These are phyloP conservation scores for Amyloporia xantha DNA, from an alignment of 768 basidiomycete species.

Conservation along the genomic window DNA sequence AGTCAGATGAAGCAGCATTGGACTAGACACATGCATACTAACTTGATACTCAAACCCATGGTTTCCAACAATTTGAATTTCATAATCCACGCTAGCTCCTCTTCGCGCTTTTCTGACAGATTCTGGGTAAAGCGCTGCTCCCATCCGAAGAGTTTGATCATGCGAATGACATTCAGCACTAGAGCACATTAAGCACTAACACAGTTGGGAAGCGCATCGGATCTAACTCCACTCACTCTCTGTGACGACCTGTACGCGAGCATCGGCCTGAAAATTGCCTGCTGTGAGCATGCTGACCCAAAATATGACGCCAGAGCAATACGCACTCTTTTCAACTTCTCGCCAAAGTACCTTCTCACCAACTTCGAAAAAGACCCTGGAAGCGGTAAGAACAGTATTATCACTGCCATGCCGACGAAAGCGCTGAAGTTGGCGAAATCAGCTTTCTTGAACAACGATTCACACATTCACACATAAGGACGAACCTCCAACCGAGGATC, in stretches of 20 bases:
- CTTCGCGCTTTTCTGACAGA: slow-evolving; percentile 51
- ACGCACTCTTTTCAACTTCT: slow-evolving; percentile 36
- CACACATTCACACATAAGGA: too few species aligned
- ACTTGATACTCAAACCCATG: slow-evolving; percentile 41
- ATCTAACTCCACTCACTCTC: slow-evolving; percentile 26
- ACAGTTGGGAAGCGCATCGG: background rate
- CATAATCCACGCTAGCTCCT: slow-evolving; percentile 52
- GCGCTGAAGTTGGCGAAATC: slow-evolving; percentile 23
- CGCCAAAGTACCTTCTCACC: slow-evolving; percentile 27
- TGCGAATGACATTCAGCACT: slow-evolving; percentile 33
- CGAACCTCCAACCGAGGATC: slow-evolving; percentile 20
- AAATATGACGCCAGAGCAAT: background rate
- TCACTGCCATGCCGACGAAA: slow-evolving; percentile 35
- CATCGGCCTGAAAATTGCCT: slow-evolving; percentile 30
- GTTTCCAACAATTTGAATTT: slow-evolving; percentile 45
- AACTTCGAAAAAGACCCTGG: slow-evolving; percentile 34
- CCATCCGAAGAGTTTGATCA: slow-evolving; percentile 46
- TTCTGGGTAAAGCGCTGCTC: slow-evolving; percentile 41
- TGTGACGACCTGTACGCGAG: slow-evolving; percentile 36
- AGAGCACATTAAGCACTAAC: too few species aligned
- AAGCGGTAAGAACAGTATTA: slow-evolving; percentile 34
- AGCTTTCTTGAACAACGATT: too few species aligned
- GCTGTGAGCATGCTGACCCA: background rate
- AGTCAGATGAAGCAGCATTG: background rate
- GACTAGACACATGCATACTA: too few species aligned